phyloP scores from a whole-genome alignment of 148 eudicot genomes.

The Persicaria tinctoria region DNA sequence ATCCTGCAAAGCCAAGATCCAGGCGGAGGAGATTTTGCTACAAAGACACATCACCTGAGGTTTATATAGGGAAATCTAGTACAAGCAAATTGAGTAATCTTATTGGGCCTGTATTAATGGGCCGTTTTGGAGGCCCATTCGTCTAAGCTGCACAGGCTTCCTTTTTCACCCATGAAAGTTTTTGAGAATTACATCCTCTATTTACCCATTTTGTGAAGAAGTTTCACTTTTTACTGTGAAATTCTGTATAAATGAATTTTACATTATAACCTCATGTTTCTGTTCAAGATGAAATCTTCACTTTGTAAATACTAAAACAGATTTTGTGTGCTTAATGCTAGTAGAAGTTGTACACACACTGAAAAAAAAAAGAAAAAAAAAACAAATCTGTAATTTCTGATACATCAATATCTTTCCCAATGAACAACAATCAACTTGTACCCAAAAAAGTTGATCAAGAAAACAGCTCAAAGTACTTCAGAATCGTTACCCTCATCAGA shows the following conservation, averaged over 20 bases:
- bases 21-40: constrained; percentile 15
- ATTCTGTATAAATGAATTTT: not conserved
- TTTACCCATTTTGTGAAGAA: constrained; percentile 5
- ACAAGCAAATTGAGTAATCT: not conserved
- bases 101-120: not conserved
- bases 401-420: no score
- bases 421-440: not conserved
- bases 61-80: not conserved
- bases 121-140: constrained; percentile 2
- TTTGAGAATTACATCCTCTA: not conserved
- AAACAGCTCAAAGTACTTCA: not conserved
- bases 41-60: constrained; percentile 2
- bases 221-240: not conserved
- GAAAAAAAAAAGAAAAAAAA: not conserved
- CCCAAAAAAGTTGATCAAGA: not conserved
- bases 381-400: no score
- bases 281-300: not conserved
- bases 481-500: not conserved
- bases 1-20: constrained; percentile 12
- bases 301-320: not conserved
- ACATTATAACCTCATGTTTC: not conserved
- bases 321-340: not conserved
- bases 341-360: not conserved
- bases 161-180: not conserved
- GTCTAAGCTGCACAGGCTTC: not conserved